phyloP scores from a whole-genome alignment of 2,329 filamentous ascomycete genomes.

The Fusarium chaquense region DNA sequence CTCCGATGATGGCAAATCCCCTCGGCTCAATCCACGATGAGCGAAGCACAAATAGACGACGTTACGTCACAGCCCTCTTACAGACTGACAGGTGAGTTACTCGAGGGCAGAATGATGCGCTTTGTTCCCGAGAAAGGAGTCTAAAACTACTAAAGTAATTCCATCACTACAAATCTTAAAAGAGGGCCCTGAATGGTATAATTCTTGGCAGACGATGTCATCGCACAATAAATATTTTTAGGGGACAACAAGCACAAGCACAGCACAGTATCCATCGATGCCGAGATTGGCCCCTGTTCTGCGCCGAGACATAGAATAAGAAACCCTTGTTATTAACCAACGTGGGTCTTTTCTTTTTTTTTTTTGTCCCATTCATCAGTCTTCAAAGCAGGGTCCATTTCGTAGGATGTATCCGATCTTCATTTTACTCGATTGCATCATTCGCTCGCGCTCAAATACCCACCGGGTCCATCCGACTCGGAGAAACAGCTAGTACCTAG shows the following conservation, averaged over 20 bases:
- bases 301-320: constrained; percentile 4
- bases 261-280: constrained; percentile 11
- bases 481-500: constrained; percentile 1
- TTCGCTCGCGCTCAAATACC: constrained; percentile 1
- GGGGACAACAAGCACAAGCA: neutral
- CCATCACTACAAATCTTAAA: neutral
- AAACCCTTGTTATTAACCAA: constrained; percentile 6
- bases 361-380: neutral
- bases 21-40: constrained; percentile 33
- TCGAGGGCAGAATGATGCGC: constrained; percentile 9
- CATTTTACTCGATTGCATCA: constrained; percentile 26
- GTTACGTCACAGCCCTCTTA: constrained; percentile 36
- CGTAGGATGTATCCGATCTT: constrained; percentile 26
- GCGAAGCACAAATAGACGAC: constrained; percentile 24
- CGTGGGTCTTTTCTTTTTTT: neutral
- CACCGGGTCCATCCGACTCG: constrained; percentile 21
- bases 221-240: constrained; percentile 22
- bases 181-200: constrained; percentile 8
- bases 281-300: constrained; percentile 22
- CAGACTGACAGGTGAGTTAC: constrained; percentile 14
- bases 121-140: neutral
- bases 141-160: neutral
- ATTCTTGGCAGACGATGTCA: constrained; percentile 34
- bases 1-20: constrained; percentile 25
- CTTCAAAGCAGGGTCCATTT: neutral